Base-by-base conservation (phyloP, 1,284 basidiomycete species). In the Phellopilus nigrolimitatus region DNA sequence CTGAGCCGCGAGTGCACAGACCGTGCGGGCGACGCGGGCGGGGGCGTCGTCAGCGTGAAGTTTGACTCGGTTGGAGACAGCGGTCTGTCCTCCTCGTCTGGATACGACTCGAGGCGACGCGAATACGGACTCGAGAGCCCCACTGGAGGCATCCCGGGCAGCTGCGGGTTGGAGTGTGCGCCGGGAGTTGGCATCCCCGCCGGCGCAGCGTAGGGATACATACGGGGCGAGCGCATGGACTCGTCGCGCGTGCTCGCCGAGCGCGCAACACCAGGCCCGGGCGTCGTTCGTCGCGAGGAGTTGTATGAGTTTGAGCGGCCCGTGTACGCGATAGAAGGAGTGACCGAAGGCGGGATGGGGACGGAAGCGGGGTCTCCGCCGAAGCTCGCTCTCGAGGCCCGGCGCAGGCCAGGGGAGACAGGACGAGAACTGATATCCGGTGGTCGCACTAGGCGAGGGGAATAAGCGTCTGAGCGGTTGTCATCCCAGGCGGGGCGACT, bases 111-210 rank as follows among this genome's bases (percentile, higher is more conserved):
- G 22, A 55, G 30, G 10, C 43, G 19, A 4, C 53, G 24, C 19
- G 53, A 51, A 36, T 51, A 47, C 15, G 53, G 53, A 9, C 37
- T 55, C 13, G 24, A 34, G 15, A 55, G 48, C 15, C 53, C 53
- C n/a, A 34, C 19, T 7, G 46, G 47, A 15, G 51, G 46, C 46
- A 48, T 39, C 3, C 51, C 51, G 30, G 40, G 15, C 13, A 42
- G 28, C 4, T n/a, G n/a, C 3, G 42, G 36, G 21, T 28, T 10
- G 4, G 36, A 12, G 37, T 25, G 30, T 13, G 31, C 45, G 9
- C 53, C 53, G 12, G 42, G 22, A 8, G 19, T 39, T 6, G 39
- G 45, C 8, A 41, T 47, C 8, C 25, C 25, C 21, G 22, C 21
- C 3, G 28, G 33, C 8, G 10, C 9, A 3, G 25, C 37, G 34